These are phyloP conservation scores for Aureobasidium namibiae DNA, from an alignment of 2,329 filamentous ascomycete species.

Conservation along the genomic window DNA sequence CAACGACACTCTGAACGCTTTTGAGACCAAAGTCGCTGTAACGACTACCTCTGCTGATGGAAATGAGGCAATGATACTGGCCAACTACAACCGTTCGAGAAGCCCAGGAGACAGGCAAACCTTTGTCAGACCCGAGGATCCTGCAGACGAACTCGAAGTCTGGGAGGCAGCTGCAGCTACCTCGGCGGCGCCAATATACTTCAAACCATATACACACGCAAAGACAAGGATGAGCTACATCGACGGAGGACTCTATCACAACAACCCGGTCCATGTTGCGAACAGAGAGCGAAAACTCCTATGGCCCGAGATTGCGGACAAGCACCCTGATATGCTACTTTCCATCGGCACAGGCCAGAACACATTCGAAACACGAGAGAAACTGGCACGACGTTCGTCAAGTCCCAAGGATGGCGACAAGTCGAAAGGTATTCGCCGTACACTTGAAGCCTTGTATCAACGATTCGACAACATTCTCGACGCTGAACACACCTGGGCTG, in stretches of 20 bases:
- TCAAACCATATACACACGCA: slow-evolving; percentile 44
- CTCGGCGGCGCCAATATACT: slow-evolving; percentile 42
- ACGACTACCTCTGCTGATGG: slow-evolving; percentile 35
- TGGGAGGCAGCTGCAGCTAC: slow-evolving; percentile 48
- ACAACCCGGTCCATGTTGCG: slow-evolving; percentile 45
- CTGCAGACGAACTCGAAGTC: slow-evolving; percentile 35
- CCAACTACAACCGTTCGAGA: slow-evolving; percentile 37
- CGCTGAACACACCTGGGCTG: slow-evolving; percentile 28
- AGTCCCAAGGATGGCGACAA: not conserved
- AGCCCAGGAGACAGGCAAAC: slow-evolving; percentile 25
- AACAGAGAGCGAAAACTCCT: slow-evolving; percentile 35
- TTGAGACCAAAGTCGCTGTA: slow-evolving; percentile 32
- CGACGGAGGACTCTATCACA: slow-evolving; percentile 42
- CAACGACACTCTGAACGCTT: not conserved
- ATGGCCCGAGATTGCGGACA: slow-evolving; percentile 25
- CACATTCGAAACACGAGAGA: slow-evolving; percentile 15
- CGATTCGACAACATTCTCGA: slow-evolving; percentile 28
- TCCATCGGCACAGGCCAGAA: slow-evolving; percentile 29
- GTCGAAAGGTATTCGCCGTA: not conserved
- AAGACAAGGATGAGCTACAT: slow-evolving; percentile 40
- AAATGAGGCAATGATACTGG: slow-evolving; percentile 33
- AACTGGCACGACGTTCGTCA: not conserved
- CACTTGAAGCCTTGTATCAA: slow-evolving; percentile 8
- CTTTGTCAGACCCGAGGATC: slow-evolving; percentile 33
- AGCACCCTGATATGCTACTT: slow-evolving; percentile 26